phyloP scores from a whole-genome alignment of 2,329 filamentous ascomycete species.

The Aspergillus chevalieri region DNA sequence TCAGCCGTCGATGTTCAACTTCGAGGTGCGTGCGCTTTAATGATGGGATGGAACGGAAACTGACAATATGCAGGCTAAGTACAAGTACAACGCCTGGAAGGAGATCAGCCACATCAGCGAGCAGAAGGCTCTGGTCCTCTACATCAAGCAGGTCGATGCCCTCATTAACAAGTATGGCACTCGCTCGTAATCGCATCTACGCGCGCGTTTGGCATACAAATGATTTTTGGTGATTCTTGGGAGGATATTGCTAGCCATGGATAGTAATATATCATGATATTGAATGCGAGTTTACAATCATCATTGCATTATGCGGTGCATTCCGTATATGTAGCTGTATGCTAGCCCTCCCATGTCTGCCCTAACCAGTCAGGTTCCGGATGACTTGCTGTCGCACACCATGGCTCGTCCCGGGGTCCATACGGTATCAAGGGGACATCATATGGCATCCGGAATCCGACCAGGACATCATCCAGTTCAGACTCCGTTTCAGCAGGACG shows the following conservation, averaged over 20 bases:
- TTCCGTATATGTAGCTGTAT: too few species aligned
- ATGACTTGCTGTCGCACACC: constrained; percentile 63
- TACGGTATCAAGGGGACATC: constrained; percentile 68
- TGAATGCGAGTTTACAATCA: background rate
- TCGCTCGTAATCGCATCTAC: constrained; percentile 4
- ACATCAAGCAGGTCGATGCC: constrained; percentile 65
- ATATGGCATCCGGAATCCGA: constrained; percentile 79
- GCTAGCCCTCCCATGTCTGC: constrained; percentile 29
- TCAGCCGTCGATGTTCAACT: constrained; percentile 11
- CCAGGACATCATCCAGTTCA: constrained; percentile 28
- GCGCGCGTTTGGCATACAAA: background rate
- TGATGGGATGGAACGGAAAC: background rate
- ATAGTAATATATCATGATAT: constrained; percentile 2
- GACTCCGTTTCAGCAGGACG: constrained; percentile 31
- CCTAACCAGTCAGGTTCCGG: constrained; percentile 54
- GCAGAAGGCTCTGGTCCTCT: constrained; percentile 67
- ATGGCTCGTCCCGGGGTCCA: constrained; percentile 58
- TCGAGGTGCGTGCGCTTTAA: constrained; percentile 6
- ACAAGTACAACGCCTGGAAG: constrained; percentile 74
- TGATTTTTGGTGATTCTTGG: background rate
- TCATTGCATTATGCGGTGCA: too few species aligned
- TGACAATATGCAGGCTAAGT: constrained; percentile 57
- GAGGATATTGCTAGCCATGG: background rate
- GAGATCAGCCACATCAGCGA: constrained; percentile 58
- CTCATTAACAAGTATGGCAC: constrained; percentile 63